phyloP scores from a whole-genome alignment of 2,329 filamentous ascomycete species.

The Macrophomina pseudophaseolina region DNA sequence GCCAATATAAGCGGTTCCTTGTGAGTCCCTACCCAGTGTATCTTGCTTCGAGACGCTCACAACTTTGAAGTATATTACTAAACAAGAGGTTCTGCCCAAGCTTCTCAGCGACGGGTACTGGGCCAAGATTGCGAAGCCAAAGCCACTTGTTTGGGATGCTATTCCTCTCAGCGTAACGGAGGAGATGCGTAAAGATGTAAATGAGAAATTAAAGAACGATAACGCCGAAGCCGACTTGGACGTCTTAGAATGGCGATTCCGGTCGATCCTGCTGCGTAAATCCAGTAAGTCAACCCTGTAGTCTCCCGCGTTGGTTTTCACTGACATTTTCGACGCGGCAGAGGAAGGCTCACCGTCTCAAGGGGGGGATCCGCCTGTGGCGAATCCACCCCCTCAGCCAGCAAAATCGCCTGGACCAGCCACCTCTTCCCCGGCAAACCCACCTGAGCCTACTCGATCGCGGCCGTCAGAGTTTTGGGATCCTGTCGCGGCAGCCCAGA shows the following conservation, averaged over 20 bases:
- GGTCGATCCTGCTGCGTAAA: too few relatives aligned
- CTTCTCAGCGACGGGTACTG: neutral
- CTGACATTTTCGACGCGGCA: too few relatives aligned
- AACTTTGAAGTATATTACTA: neutral
- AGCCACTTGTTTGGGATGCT: neutral
- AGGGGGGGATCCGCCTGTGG: too few relatives aligned
- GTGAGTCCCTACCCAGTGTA: neutral
- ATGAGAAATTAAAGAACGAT: neutral
- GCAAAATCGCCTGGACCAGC: too few relatives aligned
- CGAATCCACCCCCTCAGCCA: too few relatives aligned
- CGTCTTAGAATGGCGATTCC: too few relatives aligned
- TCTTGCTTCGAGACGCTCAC: neutral
- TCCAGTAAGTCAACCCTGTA: too few relatives aligned
- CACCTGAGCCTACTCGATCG: neutral
- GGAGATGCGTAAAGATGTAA: neutral
- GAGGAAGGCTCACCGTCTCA: too few relatives aligned
- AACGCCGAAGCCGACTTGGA: too few relatives aligned
- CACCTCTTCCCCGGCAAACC: neutral
- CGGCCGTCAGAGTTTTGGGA: neutral
- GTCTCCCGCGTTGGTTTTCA: too few relatives aligned
- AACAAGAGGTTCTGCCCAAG: neutral
- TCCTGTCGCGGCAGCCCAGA: constrained; percentile 1
- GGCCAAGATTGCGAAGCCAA: neutral
- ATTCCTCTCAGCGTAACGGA: neutral
- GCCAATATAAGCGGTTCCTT: neutral